Percentiles rank a stretch among this genome's conserved stretches.
phyloP scores from a whole-genome alignment of 108 stramenopile species.

The Skeletonema grethae region DNA sequence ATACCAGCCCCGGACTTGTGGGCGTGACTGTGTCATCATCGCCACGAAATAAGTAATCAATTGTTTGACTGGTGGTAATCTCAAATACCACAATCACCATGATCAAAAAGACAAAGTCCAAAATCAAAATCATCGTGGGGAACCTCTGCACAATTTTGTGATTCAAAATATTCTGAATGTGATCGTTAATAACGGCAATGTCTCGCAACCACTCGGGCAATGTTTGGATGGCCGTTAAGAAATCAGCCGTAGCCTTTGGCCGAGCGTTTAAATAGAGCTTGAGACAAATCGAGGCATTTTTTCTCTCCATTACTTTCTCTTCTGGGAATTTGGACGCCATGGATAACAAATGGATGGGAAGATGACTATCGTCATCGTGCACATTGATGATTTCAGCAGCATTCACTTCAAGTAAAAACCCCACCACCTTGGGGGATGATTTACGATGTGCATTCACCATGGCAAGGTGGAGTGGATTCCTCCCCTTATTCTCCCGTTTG shows the following conservation, averaged over 20 bases:
- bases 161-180: constrained; percentile 81
- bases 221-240: constrained; percentile 78
- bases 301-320: constrained; percentile 33
- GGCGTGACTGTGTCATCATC: background rate
- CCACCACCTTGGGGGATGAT: constrained; percentile 67
- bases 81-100: constrained; percentile 73
- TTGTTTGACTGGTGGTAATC: constrained; percentile 61
- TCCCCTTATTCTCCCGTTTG: constrained; percentile 71
- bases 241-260: constrained; percentile 68
- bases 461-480: constrained; percentile 83
- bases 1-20: constrained; percentile 4
- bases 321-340: constrained; percentile 37
- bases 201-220: constrained; percentile 83
- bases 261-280: constrained; percentile 67
- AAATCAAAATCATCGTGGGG: constrained; percentile 77
- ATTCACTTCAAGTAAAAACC: constrained; percentile 58
- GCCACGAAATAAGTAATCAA: constrained; percentile 64
- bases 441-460: constrained; percentile 88
- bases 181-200: constrained; percentile 74
- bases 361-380: constrained; percentile 71
- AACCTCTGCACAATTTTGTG: constrained; percentile 79
- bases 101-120: constrained; percentile 72
- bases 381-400: constrained; percentile 57
- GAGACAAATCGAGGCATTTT: constrained; percentile 70
- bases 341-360: constrained; percentile 75